Percentiles rank a stretch among this genome's conserved stretches.
These are phyloP conservation scores for Obelidium mucronatum DNA, from an alignment of 192 early-diverging fungal genomes.

Conservation along the genomic window DNA sequence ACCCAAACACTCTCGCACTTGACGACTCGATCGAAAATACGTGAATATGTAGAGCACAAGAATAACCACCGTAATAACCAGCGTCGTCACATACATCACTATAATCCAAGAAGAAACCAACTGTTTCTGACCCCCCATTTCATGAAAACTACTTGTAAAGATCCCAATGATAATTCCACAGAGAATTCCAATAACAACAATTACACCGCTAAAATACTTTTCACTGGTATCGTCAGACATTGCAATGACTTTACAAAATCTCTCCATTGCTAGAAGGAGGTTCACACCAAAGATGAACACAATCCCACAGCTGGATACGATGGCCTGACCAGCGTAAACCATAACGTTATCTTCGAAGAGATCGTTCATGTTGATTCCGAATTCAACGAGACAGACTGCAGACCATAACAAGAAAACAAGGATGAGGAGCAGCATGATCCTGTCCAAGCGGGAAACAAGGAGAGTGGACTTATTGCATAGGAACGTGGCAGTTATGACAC, in stretches of 20 bases:
- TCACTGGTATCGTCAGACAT: background rate
- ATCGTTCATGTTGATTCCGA: too few species aligned
- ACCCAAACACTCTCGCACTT: background rate
- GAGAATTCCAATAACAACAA: background rate
- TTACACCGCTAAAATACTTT: background rate
- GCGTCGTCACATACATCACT: too few species aligned
- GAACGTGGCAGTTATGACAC: background rate
- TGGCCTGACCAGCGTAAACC: background rate
- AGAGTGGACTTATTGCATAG: background rate
- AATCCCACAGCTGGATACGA: background rate
- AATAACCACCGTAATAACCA: background rate
- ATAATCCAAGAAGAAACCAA: too few species aligned
- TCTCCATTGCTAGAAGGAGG: too few species aligned
- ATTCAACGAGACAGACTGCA: background rate
- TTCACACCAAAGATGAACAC: slow-evolving; percentile 6
- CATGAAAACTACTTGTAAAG: background rate
- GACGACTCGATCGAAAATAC: too few species aligned
- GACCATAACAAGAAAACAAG: slow-evolving; percentile 19
- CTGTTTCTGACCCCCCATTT: too few species aligned
- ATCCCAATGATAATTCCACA: slow-evolving; percentile 2
- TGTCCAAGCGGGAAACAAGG: slow-evolving; percentile 9
- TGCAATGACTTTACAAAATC: too few species aligned
- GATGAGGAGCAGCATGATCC: slow-evolving; percentile 8
- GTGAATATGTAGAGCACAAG: background rate
- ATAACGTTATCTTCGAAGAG: background rate